Base-by-base conservation (phyloP, 352 stramenopile species). In the Phytophthora multivora region DNA sequence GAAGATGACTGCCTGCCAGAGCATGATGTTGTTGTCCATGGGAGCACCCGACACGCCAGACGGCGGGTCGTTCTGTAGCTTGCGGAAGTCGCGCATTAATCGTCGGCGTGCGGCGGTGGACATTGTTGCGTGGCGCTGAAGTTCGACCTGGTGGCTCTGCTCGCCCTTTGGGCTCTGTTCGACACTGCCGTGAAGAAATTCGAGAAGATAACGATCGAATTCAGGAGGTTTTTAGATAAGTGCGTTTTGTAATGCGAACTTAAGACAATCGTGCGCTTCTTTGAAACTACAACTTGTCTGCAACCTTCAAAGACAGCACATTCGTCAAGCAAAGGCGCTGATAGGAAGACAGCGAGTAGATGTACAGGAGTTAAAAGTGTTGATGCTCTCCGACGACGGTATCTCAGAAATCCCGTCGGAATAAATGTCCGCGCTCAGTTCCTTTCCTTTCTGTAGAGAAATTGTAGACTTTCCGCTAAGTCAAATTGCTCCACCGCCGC, bases 21-120 rank as follows among this genome's bases (percentile, higher is more conserved):
- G 79, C 90, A 99, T 98, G 68, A 99, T 99, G 75, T 99, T 99
- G 63, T 98, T 98, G 79, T 99, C 97, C 84, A 99, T 86, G 11
- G 98, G 98, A 28, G 97, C 96, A 28, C 96, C 98, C 11, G 92
- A 98, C 12, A 99, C 96, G 31, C 97, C 97, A 30, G 86, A 95
- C 31, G 98, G 97, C 28, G 98, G 97, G 75, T 99, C 97, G 67
- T 98, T 99, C 79, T 99, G 97, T 23, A 99, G 88, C 69, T 97
- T 89, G 66, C 89, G 88, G 72, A 99, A 99, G 79, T 99, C 97
- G 56, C 96, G 88, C 81, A 99, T 95, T 53, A 99, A 83, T 79
- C 97, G 88, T 86, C 96, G 79, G 58, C 97, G 80, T 19, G 97
- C 96, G 61, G 93, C 89, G 36, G 95, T 99, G 47, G 94, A 98